Evolutionary conservation across 768 basidiomycete species (phyloP).

Genomic region (Suillus fuscotomentosus): DNA sequence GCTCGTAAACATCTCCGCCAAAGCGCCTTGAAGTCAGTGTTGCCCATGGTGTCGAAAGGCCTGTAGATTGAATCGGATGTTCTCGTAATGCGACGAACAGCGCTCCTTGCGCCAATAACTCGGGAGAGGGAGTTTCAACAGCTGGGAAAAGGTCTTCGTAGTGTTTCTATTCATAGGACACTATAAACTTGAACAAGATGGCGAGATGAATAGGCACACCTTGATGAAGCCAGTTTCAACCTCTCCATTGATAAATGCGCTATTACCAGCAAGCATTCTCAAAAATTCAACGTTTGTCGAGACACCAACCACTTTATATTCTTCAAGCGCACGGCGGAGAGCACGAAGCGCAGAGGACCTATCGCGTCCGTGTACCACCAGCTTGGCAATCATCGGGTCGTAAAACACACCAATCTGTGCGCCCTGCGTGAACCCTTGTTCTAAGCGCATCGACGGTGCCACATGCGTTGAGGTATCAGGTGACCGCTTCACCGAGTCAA

Average conservation of each 20-base stretch:
- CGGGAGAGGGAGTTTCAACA: conserved; percentile 52
- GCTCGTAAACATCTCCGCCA: conserved; percentile 68
- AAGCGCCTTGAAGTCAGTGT: conserved; percentile 74
- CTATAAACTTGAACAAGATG: neutral
- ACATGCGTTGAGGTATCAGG: conserved; percentile 27
- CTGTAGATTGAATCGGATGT: conserved; percentile 30
- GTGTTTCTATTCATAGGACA: conserved; percentile 63
- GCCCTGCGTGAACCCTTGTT: conserved; percentile 83
- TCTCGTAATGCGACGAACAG: conserved; percentile 74
- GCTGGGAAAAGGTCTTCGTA: conserved; percentile 78
- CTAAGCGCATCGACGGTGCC: conserved; percentile 74
- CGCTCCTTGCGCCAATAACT: conserved; percentile 75
- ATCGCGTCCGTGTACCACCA: conserved; percentile 85
- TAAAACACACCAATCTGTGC: conserved; percentile 86
- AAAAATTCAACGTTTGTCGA: conserved; percentile 92
- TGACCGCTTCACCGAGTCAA: conserved; percentile 17
- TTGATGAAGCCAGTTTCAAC: conserved; percentile 93
- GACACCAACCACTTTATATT: conserved; percentile 90
- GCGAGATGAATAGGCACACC: conserved; percentile 31
- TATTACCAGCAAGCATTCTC: conserved; percentile 70
- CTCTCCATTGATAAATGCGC: conserved; percentile 72
- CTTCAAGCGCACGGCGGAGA: conserved; percentile 76
- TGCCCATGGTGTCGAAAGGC: conserved; percentile 59
- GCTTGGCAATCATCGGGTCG: conserved; percentile 90
- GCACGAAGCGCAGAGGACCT: conserved; percentile 81